Conservation (phyloP, 2,329 filamentous ascomycete genomes). For the Cladosporium cucumerinum region DNA sequence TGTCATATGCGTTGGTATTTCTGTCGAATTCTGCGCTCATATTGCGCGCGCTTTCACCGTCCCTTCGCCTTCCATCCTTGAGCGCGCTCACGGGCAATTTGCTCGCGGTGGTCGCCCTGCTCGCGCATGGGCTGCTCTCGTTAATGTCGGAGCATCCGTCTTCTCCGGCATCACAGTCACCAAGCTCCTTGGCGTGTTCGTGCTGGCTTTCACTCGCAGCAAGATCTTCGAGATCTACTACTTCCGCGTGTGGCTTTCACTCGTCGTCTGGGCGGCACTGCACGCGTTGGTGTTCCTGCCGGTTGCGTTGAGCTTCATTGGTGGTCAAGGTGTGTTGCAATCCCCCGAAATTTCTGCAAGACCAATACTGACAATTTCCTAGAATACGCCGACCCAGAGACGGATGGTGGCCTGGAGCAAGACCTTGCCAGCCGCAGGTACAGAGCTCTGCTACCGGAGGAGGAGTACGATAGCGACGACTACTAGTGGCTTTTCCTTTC, state of each 20-base stretch:
- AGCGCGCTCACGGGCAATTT: conserved; percentile 57
- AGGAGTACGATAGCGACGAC: conserved; percentile 74
- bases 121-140: conserved; percentile 85
- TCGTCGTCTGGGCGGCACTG: conserved; percentile 82
- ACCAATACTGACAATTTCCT: conserved; percentile 21
- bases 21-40: conserved; percentile 95
- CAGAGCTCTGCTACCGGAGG: conserved; percentile 71
- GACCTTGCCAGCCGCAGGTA: conserved; percentile 79
- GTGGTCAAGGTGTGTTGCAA: conserved; percentile 65
- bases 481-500: conserved; percentile 23
- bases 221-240: conserved; percentile 99
- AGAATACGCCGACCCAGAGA: conserved; percentile 83
- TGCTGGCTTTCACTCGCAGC: conserved; percentile 88
- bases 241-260: conserved; percentile 90
- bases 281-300: conserved; percentile 91
- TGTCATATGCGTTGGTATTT: conserved; percentile 94
- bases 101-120: conserved; percentile 67
- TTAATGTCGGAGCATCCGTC: conserved; percentile 91
- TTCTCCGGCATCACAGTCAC: conserved; percentile 96
- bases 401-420: conserved; percentile 83
- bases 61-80: conserved; percentile 76
- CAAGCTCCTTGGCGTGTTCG: conserved; percentile 86
- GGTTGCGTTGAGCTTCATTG: conserved; percentile 79
- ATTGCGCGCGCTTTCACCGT: conserved; percentile 96
- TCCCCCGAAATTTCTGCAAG: not conserved